Evolutionary conservation across 805 yeast genomes (phyloP).

Genomic region (Cyberlindnera misumaiensis): DNA sequence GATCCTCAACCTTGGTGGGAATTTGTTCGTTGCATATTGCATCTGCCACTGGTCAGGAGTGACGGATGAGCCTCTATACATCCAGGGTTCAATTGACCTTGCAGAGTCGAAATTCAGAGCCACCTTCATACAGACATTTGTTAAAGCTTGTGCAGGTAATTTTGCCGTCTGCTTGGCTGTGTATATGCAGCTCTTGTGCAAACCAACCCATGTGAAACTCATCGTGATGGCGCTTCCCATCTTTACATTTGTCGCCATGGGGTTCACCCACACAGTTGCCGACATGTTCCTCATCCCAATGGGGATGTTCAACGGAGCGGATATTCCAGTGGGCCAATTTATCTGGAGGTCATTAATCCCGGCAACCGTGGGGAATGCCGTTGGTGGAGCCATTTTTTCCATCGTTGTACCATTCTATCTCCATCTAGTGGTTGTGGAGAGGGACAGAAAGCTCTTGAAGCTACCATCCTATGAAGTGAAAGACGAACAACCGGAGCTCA

Average conservation of each 20-base stretch:
- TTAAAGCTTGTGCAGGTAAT: conserved; percentile 73
- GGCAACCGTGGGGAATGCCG: conserved; percentile 64
- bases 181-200: conserved; percentile 70
- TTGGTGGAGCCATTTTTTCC: conserved; percentile 73
- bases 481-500: conserved; percentile 77
- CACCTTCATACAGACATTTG: conserved; percentile 54
- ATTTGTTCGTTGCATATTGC: conserved; percentile 58
- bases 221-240: conserved; percentile 59
- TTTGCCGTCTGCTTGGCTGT: conserved; percentile 72
- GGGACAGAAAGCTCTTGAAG: conserved; percentile 53
- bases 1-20: conserved; percentile 58
- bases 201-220: conserved; percentile 72
- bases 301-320: conserved; percentile 63
- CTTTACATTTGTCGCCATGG: conserved; percentile 71
- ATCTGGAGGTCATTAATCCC: conserved; percentile 73
- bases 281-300: conserved; percentile 67
- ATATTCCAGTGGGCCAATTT: conserved; percentile 52
- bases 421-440: conserved; percentile 66
- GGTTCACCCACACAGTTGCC: conserved; percentile 77
- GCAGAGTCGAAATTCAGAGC: conserved; percentile 36
- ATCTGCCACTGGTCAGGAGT: conserved; percentile 52
- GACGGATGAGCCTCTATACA: conserved; percentile 33
- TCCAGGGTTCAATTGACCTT: conserved; percentile 41
- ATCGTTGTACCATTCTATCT: conserved; percentile 63
- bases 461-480: conserved; percentile 64